phyloP scores from a whole-genome alignment of 2,329 filamentous ascomycete genomes.

The Raffaelea ambrosiae region DNA sequence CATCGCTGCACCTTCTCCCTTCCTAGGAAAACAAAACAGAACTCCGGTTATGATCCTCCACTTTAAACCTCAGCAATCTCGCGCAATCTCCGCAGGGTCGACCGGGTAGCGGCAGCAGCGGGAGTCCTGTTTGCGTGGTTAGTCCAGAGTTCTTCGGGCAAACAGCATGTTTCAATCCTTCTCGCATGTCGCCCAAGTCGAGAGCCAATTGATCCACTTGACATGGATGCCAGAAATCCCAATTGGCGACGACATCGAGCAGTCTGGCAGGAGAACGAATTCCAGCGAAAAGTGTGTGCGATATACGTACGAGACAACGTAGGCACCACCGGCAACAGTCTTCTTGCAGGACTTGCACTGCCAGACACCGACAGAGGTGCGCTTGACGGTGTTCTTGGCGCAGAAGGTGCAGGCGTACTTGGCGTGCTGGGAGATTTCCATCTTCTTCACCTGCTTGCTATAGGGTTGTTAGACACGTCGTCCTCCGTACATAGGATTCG shows the following conservation, averaged over 20 bases:
- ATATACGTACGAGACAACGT: constrained; percentile 86
- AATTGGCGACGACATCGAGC: too few species aligned
- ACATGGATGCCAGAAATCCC: too few species aligned
- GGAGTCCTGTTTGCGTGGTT: constrained; percentile 56
- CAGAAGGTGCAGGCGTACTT: constrained; percentile 97
- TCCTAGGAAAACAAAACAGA: too few species aligned
- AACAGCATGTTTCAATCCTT: too few species aligned
- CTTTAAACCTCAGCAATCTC: constrained; percentile 94
- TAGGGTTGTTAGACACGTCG: constrained; percentile 9
- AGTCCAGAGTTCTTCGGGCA: too few species aligned
- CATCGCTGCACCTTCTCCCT: neutral
- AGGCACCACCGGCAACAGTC: constrained; percentile 87
- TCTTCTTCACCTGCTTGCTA: constrained; percentile 99
- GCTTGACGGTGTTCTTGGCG: constrained; percentile 91
- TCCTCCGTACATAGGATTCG: neutral
- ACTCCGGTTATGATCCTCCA: neutral
- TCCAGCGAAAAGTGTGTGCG: too few species aligned
- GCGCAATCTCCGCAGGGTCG: constrained; percentile 91
- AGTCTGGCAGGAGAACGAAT: too few species aligned
- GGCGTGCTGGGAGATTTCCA: constrained; percentile 95
- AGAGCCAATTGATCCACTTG: too few species aligned
- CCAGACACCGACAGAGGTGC: constrained; percentile 58
- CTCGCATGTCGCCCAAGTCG: too few species aligned
- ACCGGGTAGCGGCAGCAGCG: constrained; percentile 87
- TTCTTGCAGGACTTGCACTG: constrained; percentile 94